Percentiles rank a stretch among this genome's conserved stretches.
These are phyloP conservation scores for Lachnellula cervina DNA, from an alignment of 2,329 filamentous ascomycete species.

Conservation along the genomic window DNA sequence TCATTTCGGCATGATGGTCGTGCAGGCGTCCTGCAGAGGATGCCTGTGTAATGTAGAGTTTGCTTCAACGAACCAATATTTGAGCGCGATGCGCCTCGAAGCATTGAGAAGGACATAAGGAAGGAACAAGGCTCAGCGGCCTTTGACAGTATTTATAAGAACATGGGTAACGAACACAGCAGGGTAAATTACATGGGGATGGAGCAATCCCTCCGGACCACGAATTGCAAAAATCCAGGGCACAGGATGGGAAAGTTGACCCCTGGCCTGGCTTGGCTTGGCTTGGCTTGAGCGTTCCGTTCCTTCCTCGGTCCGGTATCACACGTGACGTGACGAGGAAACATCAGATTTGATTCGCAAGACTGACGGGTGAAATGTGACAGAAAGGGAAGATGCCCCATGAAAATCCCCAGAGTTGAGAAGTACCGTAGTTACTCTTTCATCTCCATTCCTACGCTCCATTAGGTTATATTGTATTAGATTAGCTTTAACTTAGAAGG, in stretches of 20 bases:
- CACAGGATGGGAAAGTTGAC: neutral
- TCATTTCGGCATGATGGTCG: conserved; percentile 4
- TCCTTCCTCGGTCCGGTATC: neutral
- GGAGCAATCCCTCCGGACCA: conserved; percentile 7
- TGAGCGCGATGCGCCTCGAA: conserved; percentile 15
- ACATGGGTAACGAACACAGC: conserved; percentile 11
- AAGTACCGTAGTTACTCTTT: too few species aligned
- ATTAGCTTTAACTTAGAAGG: neutral
- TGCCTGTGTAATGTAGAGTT: neutral
- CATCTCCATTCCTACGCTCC: neutral
- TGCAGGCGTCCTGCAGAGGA: conserved; percentile 5
- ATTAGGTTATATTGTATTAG: neutral
- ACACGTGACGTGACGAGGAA: too few species aligned
- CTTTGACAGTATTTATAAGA: neutral
- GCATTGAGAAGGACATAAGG: conserved; percentile 20
- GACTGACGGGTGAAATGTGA: neutral
- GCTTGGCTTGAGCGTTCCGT: too few species aligned
- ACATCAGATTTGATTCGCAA: too few species aligned
- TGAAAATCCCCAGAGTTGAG: too few species aligned
- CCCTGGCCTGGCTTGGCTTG: neutral
- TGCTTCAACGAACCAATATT: neutral
- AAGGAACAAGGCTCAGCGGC: conserved; percentile 8
- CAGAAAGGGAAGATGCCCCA: neutral
- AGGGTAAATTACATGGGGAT: conserved; percentile 1
- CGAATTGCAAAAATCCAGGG: conserved; percentile 4